Conservation (phyloP, 352 stramenopile species). For the Phytophthora constricta region DNA sequence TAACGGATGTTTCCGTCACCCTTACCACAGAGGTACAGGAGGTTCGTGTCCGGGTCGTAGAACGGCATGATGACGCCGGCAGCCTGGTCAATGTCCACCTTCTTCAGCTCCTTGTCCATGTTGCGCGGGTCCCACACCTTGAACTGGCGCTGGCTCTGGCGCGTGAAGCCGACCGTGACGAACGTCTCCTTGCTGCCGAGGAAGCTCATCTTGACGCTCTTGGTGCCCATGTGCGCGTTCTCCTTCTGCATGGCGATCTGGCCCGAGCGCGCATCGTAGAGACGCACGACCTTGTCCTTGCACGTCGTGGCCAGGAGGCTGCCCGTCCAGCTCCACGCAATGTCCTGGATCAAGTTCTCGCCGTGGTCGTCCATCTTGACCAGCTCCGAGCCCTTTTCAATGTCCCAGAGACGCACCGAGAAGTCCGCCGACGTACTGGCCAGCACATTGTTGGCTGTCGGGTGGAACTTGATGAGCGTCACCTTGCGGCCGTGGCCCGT, state of each 20-base stretch:
- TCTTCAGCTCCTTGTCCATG: constrained; percentile 93
- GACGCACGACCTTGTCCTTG: constrained; percentile 98
- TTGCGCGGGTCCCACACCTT: constrained; percentile 92
- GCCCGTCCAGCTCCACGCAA: constrained; percentile 98
- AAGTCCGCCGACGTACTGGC: constrained; percentile 95
- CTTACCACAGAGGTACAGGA: constrained; percentile 98
- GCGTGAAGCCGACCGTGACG: constrained; percentile 97
- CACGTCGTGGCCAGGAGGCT: constrained; percentile 94
- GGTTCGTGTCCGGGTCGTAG: constrained; percentile 97
- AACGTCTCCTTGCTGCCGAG: constrained; percentile 96
- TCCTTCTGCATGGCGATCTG: constrained; percentile 78
- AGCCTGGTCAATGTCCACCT: constrained; percentile 97
- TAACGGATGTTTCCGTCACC: constrained; percentile 99
- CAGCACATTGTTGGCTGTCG: constrained; percentile 97
- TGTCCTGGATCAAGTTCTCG: constrained; percentile 96
- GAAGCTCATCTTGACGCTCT: constrained; percentile 98
- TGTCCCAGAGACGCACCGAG: constrained; percentile 99
- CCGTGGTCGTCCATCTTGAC: constrained; percentile 86
- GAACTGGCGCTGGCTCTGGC: constrained; percentile 94
- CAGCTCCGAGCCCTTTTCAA: constrained; percentile 95
- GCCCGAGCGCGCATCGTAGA: constrained; percentile 96
- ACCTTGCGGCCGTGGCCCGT: constrained; percentile 95
- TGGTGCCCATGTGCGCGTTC: constrained; percentile 96
- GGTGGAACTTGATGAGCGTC: constrained; percentile 98
- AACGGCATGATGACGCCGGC: constrained; percentile 99